Base-by-base conservation (phyloP, 768 basidiomycete genomes). In the Boletus barrowsii region DNA sequence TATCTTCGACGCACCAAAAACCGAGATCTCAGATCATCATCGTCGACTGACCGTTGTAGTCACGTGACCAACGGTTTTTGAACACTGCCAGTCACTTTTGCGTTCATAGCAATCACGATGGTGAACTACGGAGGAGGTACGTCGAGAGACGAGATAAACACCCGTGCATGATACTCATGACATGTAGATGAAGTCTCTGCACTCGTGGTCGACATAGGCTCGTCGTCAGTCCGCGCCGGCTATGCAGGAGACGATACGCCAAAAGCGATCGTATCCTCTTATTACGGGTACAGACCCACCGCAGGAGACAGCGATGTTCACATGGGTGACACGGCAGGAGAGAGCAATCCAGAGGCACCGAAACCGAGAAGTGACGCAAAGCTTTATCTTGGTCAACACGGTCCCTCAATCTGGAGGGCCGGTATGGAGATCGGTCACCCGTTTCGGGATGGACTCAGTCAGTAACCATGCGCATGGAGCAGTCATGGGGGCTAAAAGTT, bases 211-310 rank as follows among this genome's bases (percentile, higher is more conserved):
- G 97, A 99, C 75, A 88, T 98, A 67, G 97, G 97, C 29, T 79
- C 90, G 11, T 88, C 89, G 24, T 88, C 93, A 10, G 75, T 95
- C 50, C 87, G 97, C 68, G 93, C 93, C 11, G 97, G 97, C 49
- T 97, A 98, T 71, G 96, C 97, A 11, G 97, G 97, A 43, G 96
- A 98, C 72, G 97, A 98, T 65, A 83, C 89, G 11, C 97, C 97
- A 17, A 92, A 93, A 72, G 88, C 90, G 17, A 85, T 98, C 57
- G 83, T 96, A 58, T 90, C 97, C 9, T 90, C 94, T 4, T 79
- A 83, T 42, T 98, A 93, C 72, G 95, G 95, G 32, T 94, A 85
- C 69, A 80, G 80, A 40, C 74, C 72, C 54, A 70, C 72, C 41
- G 59, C 71, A 7, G 62, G 64, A 8, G 71, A 71, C 43, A 50